Conservation (phyloP, 345 rosid genomes). For the Dipteronia dyeriana region DNA sequence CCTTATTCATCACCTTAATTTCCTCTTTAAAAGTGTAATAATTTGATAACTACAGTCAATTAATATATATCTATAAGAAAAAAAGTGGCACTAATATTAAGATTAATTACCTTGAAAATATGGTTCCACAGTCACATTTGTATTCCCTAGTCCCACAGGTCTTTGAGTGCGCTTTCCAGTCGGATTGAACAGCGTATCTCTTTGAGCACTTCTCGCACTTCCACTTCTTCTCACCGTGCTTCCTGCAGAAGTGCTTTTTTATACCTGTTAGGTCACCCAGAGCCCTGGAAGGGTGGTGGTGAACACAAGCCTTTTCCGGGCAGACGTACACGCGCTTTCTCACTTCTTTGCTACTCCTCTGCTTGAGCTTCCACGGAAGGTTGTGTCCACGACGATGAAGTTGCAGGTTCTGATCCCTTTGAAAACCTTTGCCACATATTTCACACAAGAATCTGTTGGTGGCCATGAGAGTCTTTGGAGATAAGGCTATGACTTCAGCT, state of each 20-base stretch:
- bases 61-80: too few relatives aligned
- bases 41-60: not conserved
- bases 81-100: too few relatives aligned
- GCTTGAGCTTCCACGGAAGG: constrained; percentile 99
- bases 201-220: constrained; percentile 94
- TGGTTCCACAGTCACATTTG: constrained; percentile 90
- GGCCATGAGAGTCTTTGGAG: constrained; percentile 98
- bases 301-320: constrained; percentile 89
- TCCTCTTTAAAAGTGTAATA: not conserved
- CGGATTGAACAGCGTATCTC: constrained; percentile 95
- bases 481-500: constrained; percentile 92
- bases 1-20: constrained; percentile 5
- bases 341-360: constrained; percentile 73
- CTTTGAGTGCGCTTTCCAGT: constrained; percentile 98
- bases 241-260: constrained; percentile 92
- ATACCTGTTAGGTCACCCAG: constrained; percentile 97
- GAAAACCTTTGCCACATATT: constrained; percentile 96
- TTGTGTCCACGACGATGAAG: constrained; percentile 95
- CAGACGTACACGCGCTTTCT: constrained; percentile 91
- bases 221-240: constrained; percentile 98
- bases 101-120: constrained; percentile 73
- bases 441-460: constrained; percentile 94
- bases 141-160: constrained; percentile 98
- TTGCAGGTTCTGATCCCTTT: constrained; percentile 95
- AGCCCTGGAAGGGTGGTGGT: constrained; percentile 89